These are phyloP conservation scores for Colletotrichum spinosum DNA, from an alignment of 2,329 filamentous ascomycete genomes.

Conservation along the genomic window DNA sequence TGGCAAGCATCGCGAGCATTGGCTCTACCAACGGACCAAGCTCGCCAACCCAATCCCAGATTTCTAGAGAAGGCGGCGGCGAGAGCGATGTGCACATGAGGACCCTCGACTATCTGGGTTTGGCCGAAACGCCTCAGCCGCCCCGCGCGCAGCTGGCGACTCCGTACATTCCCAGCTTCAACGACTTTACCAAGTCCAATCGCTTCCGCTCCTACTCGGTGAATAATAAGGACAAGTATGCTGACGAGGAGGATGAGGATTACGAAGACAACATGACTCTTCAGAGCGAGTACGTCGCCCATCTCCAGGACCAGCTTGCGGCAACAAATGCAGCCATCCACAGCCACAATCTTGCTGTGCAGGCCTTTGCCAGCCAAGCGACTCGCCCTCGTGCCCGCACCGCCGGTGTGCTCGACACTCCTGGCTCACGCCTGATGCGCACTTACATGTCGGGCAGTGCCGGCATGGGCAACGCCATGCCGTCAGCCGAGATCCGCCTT, in stretches of 20 bases:
- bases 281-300: conserved; percentile 70
- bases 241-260: conserved; percentile 86
- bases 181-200: conserved; percentile 82
- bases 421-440: conserved; percentile 72
- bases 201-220: conserved; percentile 98
- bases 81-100: conserved; percentile 90
- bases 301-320: conserved; percentile 71
- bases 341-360: conserved; percentile 92
- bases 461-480: conserved; percentile 80
- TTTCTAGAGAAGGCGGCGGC: conserved; percentile 84
- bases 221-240: conserved; percentile 98
- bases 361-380: conserved; percentile 89
- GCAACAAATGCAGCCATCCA: conserved; percentile 80
- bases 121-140: conserved; percentile 92
- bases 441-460: conserved; percentile 80
- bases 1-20: conserved; percentile 85
- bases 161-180: conserved; percentile 77
- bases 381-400: conserved; percentile 91
- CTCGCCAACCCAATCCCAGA: conserved; percentile 87
- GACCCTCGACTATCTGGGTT: conserved; percentile 93
- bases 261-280: conserved; percentile 68
- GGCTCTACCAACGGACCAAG: conserved; percentile 85
- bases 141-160: conserved; percentile 79
- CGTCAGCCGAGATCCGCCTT: conserved; percentile 78
- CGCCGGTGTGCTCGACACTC: conserved; percentile 89